Conservation (phyloP, 139 green algal species). For the Picochlorum sp. region DNA sequence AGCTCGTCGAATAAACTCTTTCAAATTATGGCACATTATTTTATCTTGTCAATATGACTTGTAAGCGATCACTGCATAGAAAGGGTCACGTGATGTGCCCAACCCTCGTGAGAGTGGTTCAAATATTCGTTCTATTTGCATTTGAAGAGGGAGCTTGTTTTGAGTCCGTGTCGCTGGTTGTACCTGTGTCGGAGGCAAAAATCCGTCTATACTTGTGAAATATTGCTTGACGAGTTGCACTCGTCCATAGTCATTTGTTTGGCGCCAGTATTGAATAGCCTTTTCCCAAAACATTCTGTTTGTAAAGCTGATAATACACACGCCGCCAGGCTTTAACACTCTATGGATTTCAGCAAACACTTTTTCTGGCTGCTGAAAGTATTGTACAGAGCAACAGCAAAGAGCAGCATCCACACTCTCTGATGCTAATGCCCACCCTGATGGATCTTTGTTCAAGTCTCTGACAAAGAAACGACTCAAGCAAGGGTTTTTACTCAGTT, state of each 20-base stretch:
- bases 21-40: neutral
- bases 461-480: constrained; percentile 70
- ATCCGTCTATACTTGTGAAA: constrained; percentile 58
- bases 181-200: constrained; percentile 51
- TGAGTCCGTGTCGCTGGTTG: constrained; percentile 31
- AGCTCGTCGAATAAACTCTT: constrained; percentile 46
- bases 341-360: constrained; percentile 81
- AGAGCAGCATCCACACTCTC: constrained; percentile 68
- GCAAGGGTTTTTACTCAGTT: constrained; percentile 63
- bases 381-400: constrained; percentile 54
- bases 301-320: constrained; percentile 73
- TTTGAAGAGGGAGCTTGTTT: neutral
- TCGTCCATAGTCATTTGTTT: constrained; percentile 53
- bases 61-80: constrained; percentile 71
- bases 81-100: constrained; percentile 48
- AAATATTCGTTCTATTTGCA: neutral
- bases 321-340: constrained; percentile 76
- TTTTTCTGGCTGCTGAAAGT: constrained; percentile 72
- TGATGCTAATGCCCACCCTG: constrained; percentile 51
- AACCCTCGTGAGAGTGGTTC: neutral
- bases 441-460: constrained; percentile 62
- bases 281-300: constrained; percentile 82
- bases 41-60: constrained; percentile 1
- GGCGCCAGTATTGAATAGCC: constrained; percentile 68
- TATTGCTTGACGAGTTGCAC: constrained; percentile 66